A percentile compares a stretch with the other conserved stretches of the same genome.
phyloP scores from a whole-genome alignment of 1,139 yeast genomes.

The Candida smagusa region DNA sequence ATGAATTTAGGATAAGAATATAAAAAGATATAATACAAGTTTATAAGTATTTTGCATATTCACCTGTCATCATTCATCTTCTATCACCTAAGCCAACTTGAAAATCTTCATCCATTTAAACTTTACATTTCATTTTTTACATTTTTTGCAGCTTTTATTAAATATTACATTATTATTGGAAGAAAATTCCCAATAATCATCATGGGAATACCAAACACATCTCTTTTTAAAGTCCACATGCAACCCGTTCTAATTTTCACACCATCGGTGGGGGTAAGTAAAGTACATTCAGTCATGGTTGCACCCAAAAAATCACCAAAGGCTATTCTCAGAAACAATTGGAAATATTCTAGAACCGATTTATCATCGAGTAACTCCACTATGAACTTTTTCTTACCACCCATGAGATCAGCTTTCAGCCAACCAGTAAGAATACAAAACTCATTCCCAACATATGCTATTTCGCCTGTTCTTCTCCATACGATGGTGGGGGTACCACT shows the following conservation, averaged over 20 bases:
- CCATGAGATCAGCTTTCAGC: conserved; percentile 65
- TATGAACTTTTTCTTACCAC: conserved; percentile 60
- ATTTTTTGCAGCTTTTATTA: no score
- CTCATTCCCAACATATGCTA: conserved; percentile 91
- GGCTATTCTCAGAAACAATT: conserved; percentile 78
- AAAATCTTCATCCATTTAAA: no score
- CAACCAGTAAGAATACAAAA: conserved; percentile 90
- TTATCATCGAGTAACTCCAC: conserved; percentile 88
- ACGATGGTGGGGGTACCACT: conserved; percentile 94
- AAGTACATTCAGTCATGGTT: conserved; percentile 82
- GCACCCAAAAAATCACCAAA: conserved; percentile 91
- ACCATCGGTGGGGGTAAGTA: conserved; percentile 53
- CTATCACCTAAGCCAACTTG: no score
- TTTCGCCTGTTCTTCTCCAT: conserved; percentile 95
- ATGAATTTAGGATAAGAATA: no score
- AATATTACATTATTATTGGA: conserved; percentile 50
- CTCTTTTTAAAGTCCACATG: conserved; percentile 79
- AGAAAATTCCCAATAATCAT: conserved; percentile 92
- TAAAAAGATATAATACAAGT: no score
- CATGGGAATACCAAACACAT: conserved; percentile 70
- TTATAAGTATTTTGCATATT: no score
- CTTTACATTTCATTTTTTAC: no score
- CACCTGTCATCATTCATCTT: no score
- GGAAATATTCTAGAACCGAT: conserved; percentile 84
- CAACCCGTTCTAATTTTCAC: conserved; percentile 67